These are phyloP conservation scores for Groenewaldozyma tartarivorans DNA, from an alignment of 805 yeast species.

Conservation along the genomic window DNA sequence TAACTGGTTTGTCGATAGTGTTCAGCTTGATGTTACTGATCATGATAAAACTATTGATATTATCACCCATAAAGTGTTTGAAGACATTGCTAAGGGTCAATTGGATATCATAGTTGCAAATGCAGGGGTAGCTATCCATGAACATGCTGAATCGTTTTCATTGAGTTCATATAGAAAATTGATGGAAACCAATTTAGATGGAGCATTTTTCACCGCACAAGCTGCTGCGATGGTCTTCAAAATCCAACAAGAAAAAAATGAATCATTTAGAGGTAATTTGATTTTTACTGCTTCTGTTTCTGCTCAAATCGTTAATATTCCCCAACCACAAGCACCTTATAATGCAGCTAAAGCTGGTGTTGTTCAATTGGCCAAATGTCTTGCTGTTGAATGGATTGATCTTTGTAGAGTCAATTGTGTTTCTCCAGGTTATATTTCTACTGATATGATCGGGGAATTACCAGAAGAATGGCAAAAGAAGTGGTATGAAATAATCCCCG, in stretches of 20 bases:
- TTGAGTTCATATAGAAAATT: conserved; percentile 47
- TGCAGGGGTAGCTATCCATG: conserved; percentile 56
- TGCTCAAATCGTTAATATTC: conserved; percentile 54
- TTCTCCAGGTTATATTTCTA: conserved; percentile 42
- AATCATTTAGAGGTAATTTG: conserved; percentile 40
- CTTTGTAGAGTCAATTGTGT: conserved; percentile 37
- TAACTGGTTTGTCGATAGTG: background rate
- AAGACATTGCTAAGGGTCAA: background rate
- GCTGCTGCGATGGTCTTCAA: conserved; percentile 49
- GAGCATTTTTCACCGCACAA: conserved; percentile 52
- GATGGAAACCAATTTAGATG: conserved; percentile 51
- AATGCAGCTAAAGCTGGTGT: conserved; percentile 64
- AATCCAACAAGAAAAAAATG: conserved; percentile 36
- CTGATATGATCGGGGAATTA: conserved; percentile 34
- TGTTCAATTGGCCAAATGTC: conserved; percentile 49
- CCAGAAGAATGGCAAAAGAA: conserved; percentile 22
- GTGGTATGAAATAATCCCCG: conserved; percentile 34
- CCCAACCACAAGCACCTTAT: conserved; percentile 56
- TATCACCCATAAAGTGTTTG: background rate
- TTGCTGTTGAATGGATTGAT: conserved; percentile 61
- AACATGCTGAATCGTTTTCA: conserved; percentile 54
- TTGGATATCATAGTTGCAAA: conserved; percentile 46
- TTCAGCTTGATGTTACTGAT: background rate
- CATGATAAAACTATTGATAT: background rate
- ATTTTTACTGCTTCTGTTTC: conserved; percentile 57